A percentile compares a stretch with the other conserved stretches of the same genome.
Evolutionary conservation across 2,329 filamentous ascomycete species (phyloP).

Genomic region (Fusarium clavum): DNA sequence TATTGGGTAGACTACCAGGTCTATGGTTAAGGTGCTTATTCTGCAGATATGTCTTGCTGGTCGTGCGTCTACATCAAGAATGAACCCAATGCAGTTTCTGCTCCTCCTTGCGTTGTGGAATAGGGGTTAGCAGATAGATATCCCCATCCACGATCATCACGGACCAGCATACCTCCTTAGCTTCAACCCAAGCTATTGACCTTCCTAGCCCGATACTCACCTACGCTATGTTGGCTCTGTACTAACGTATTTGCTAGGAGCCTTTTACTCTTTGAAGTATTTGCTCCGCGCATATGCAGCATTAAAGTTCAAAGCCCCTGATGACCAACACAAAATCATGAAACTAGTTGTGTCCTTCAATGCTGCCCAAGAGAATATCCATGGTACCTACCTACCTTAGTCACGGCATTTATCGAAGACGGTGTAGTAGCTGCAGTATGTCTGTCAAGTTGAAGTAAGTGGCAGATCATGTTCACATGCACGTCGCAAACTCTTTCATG

Average conservation of each 20-base stretch:
- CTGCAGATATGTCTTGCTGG: neutral
- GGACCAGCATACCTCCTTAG: neutral
- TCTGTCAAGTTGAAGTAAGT: neutral
- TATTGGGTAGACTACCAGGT: neutral
- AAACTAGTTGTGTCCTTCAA: neutral
- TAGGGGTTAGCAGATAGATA: neutral
- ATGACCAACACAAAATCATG: neutral
- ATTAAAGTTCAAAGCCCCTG: neutral
- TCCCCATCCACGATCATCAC: neutral
- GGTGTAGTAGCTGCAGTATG: neutral
- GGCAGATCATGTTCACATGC: slow-evolving; percentile 11
- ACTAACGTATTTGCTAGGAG: neutral
- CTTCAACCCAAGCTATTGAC: neutral
- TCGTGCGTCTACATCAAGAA: neutral
- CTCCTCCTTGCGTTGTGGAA: neutral
- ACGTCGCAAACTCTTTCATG: neutral
- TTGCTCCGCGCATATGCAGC: slow-evolving; percentile 5
- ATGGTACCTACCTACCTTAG: neutral
- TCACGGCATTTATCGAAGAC: neutral
- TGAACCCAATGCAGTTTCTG: neutral
- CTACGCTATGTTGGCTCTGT: neutral
- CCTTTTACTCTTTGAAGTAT: slow-evolving; percentile 1
- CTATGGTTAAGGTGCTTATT: neutral
- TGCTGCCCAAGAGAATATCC: neutral
- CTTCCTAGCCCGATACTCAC: slow-evolving; percentile 2